Percentiles rank a stretch among this genome's conserved stretches.
phyloP scores from a whole-genome alignment of 2,329 filamentous ascomycete species.

The Sphaerostilbella broomeana region DNA sequence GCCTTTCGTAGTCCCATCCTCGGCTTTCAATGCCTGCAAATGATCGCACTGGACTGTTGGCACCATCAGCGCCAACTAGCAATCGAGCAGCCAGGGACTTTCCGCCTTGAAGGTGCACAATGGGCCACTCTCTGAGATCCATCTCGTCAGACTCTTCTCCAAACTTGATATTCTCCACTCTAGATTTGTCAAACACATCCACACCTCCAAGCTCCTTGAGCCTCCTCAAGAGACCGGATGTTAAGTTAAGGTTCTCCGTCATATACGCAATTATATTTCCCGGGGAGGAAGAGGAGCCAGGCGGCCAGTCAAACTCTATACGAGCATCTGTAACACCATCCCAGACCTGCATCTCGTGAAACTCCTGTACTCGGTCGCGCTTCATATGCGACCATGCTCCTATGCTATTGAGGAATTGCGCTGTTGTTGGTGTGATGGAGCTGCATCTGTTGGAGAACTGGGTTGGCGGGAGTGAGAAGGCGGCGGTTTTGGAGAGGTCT shows the following conservation, averaged over 20 bases:
- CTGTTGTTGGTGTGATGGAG: slow-evolving; percentile 83
- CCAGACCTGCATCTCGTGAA: slow-evolving; percentile 98
- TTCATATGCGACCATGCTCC: slow-evolving; percentile 80
- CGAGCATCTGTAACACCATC: slow-evolving; percentile 82
- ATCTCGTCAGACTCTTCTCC: slow-evolving; percentile 62
- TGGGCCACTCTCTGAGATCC: slow-evolving; percentile 81
- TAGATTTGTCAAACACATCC: slow-evolving; percentile 67
- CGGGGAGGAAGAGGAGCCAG: slow-evolving; percentile 30
- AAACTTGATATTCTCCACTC: slow-evolving; percentile 71
- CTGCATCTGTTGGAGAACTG: slow-evolving; percentile 91
- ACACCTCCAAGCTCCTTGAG: slow-evolving; percentile 64
- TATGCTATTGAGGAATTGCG: slow-evolving; percentile 73
- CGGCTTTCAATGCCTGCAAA: slow-evolving; percentile 81
- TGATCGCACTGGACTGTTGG: slow-evolving; percentile 83
- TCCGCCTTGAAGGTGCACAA: slow-evolving; percentile 66
- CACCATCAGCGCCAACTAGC: slow-evolving; percentile 87
- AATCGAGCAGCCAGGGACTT: slow-evolving; percentile 70
- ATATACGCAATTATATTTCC: slow-evolving; percentile 80
- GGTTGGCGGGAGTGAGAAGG: slow-evolving; percentile 59
- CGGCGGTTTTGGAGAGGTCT: slow-evolving; percentile 63
- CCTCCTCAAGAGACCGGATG: slow-evolving; percentile 65
- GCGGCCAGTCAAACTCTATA: slow-evolving; percentile 79
- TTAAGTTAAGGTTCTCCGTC: slow-evolving; percentile 90
- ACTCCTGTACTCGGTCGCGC: slow-evolving; percentile 68
- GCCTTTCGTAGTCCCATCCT: slow-evolving; percentile 89